Evolutionary conservation across 2,329 filamentous ascomycete species (phyloP), one percentile per base, ranked within the genome.

Genomic region (Ophiostoma sp.): DNA sequence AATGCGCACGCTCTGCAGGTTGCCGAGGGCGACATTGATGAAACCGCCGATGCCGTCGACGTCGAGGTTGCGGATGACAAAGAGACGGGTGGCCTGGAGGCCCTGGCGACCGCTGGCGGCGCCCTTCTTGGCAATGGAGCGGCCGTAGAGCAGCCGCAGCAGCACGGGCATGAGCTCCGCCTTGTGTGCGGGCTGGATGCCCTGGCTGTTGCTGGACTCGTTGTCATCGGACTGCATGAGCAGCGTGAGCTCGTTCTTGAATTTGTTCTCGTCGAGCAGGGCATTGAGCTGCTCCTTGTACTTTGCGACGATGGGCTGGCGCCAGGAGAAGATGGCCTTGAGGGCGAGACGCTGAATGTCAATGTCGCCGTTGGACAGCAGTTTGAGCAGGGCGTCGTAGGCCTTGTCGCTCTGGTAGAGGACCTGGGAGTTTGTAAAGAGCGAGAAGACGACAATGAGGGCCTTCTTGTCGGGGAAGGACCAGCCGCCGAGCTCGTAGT

Each of bases 171-270:
- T 92, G 48, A 97, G 80, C 65, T 88, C 86, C 3, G 81, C 76
- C 10, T 90, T 87, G 76, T 99, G 93, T 68, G 90, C 87, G 7
- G 88, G 82, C 74, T 89, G 88, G 73, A 97, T 90, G 20, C 90
- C 86, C n/a, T 62, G 67, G 69, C 62, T 70, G 70, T 52, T 69
- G 54, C 41, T 65, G n/a, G 68, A 70, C 44, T 71, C 72, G 36
- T 70, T 69, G n/a, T 71, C 72, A 48, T 71, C 71, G 11, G 64
- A 68, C 76, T 93, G 90, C 69, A 99, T 85, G 73, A 99, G 90
- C 4, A 95, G 88, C 0, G 93, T 90, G n/a, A 99, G 85, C 77
- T 98, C 94, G 76, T 98, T 95, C 76, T 93, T 92, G 80, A 98
- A 97, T 67, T 92, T 87, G 33, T 91, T 89, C 73, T 98, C 95